Evolutionary conservation across 2,329 filamentous ascomycete genomes (phyloP).

Genomic region (Colletotrichum navitas): DNA sequence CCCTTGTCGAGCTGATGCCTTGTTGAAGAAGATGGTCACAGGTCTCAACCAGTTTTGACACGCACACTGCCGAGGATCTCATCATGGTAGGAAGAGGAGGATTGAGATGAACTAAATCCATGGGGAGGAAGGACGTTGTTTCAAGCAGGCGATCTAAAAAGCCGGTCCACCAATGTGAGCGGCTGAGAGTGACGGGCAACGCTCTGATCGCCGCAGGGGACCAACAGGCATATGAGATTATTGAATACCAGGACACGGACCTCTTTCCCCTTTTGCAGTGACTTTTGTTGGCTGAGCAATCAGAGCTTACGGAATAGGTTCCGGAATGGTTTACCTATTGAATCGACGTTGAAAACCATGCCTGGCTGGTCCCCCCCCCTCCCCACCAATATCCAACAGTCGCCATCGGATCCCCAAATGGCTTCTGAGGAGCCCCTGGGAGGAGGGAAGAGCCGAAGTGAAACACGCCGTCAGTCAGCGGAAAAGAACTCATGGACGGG

Average conservation of each 20-base stretch:
- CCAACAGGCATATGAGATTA: neutral
- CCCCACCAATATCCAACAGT: too few relatives aligned
- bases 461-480: neutral
- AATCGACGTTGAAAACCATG: too few relatives aligned
- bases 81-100: accelerated
- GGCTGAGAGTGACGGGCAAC: neutral
- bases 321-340: neutral
- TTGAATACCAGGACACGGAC: neutral
- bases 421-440: neutral
- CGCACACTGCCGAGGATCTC: too few relatives aligned
- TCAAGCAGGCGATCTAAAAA: neutral
- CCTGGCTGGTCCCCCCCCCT: too few relatives aligned
- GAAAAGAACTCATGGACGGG: neutral
- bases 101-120: neutral
- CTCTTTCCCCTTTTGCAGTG: neutral
- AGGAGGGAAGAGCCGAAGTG: neutral
- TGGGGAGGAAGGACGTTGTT: neutral
- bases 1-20: neutral
- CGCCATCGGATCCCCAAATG: neutral
- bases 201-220: neutral
- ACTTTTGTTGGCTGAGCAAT: neutral
- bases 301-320: neutral
- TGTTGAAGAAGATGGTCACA: neutral
- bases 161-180: neutral
- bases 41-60: neutral